Conservation (phyloP, 371 early-diverging fungal genomes). For the Funneliformis caledonium region DNA sequence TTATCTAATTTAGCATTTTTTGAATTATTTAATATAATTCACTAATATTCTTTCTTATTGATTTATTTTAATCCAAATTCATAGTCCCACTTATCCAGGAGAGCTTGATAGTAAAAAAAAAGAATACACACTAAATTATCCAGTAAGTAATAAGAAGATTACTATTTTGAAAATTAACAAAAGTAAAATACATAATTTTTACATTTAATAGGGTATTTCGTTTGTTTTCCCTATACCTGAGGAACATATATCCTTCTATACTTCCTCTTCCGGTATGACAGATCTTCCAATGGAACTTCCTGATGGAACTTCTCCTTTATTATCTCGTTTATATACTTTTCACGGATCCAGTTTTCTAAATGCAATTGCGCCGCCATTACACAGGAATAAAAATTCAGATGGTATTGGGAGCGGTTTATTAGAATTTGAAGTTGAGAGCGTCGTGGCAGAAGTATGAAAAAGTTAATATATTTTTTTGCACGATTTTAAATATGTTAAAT, state of each 20-base stretch:
- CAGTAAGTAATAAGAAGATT: constrained; percentile 51
- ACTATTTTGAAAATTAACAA: background rate
- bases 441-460: constrained; percentile 40
- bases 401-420: constrained; percentile 40
- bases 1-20: no score
- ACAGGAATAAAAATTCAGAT: constrained; percentile 46
- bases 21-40: no score
- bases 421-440: constrained; percentile 46
- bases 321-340: constrained; percentile 65
- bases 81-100: constrained; percentile 70
- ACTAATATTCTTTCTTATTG: no score
- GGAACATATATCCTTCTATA: constrained; percentile 56
- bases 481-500: background rate
- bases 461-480: constrained; percentile 12
- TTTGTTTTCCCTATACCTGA: constrained; percentile 77
- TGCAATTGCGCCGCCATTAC: constrained; percentile 53
- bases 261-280: constrained; percentile 51
- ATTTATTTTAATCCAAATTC: background rate
- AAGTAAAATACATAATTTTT: background rate
- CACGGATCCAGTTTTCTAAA: constrained; percentile 58
- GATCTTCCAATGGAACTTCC: constrained; percentile 75
- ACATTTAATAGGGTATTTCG: constrained; percentile 60
- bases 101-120: constrained; percentile 59
- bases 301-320: constrained; percentile 78
- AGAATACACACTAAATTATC: constrained; percentile 70